phyloP scores from a whole-genome alignment of 805 yeast genomes.

The Komagataella pseudopastoris region DNA sequence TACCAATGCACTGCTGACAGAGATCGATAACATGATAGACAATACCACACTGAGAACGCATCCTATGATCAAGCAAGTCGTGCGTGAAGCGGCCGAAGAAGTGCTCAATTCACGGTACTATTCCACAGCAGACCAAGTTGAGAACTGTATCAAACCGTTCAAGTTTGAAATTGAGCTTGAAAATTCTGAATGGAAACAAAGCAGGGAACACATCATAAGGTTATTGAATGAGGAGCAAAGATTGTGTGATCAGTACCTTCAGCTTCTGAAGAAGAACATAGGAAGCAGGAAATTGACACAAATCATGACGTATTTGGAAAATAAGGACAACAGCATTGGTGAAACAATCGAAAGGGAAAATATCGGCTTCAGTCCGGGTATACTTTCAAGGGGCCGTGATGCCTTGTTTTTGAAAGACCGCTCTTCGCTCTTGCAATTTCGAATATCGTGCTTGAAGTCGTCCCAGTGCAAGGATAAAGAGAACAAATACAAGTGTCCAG shows the following conservation, averaged over 20 bases:
- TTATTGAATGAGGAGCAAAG: slow-evolving; percentile 73
- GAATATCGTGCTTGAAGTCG: slow-evolving; percentile 65
- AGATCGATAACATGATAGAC: slow-evolving; percentile 61
- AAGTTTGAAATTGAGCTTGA: slow-evolving; percentile 95
- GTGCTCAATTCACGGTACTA: slow-evolving; percentile 70
- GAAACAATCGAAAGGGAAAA: slow-evolving; percentile 48
- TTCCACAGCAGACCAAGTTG: slow-evolving; percentile 96
- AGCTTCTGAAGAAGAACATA: slow-evolving; percentile 46
- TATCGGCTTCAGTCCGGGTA: slow-evolving; percentile 67
- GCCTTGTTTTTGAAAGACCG: slow-evolving; percentile 74
- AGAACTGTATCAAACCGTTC: slow-evolving; percentile 94
- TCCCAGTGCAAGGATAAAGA: slow-evolving; percentile 66
- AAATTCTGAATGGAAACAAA: slow-evolving; percentile 81
- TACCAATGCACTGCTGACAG: slow-evolving; percentile 67
- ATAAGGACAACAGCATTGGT: slow-evolving; percentile 22
- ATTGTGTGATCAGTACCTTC: slow-evolving; percentile 61
- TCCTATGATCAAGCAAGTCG: slow-evolving; percentile 73
- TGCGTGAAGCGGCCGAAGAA: slow-evolving; percentile 70
- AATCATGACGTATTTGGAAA: slow-evolving; percentile 61
- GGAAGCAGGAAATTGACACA: slow-evolving; percentile 80
- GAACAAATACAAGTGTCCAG: slow-evolving; percentile 87
- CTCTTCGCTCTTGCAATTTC: slow-evolving; percentile 50
- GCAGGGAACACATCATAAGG: slow-evolving; percentile 65
- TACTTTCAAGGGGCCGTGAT: slow-evolving; percentile 69
- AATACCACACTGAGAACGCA: slow-evolving; percentile 70